Evolutionary conservation across 2,329 filamentous ascomycete species (phyloP).

Genomic region (Akanthomyces uredinophilus): DNA sequence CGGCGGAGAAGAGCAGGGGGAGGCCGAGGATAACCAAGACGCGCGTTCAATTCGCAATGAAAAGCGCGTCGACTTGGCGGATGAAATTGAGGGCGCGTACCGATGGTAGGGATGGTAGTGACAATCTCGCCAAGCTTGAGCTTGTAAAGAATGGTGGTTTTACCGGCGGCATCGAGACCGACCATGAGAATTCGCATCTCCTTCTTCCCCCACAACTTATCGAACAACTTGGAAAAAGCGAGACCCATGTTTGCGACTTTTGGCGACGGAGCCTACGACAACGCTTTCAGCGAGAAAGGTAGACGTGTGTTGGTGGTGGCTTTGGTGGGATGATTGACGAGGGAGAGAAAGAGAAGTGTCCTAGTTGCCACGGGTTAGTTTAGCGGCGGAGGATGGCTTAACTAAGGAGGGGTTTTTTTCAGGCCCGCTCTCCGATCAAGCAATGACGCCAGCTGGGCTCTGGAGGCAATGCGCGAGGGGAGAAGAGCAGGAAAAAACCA

Average conservation of each 20-base stretch:
- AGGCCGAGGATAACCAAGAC: not conserved
- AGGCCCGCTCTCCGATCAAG: constrained; percentile 15
- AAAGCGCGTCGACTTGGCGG: not conserved
- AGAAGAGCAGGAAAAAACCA: not conserved
- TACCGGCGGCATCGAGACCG: constrained; percentile 97
- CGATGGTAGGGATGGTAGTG: constrained; percentile 98
- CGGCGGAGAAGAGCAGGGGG: not conserved
- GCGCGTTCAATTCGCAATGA: not conserved
- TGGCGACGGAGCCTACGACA: constrained; percentile 28
- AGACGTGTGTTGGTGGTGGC: constrained; percentile 23
- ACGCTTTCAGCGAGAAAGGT: constrained; percentile 11
- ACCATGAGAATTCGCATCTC: constrained; percentile 99
- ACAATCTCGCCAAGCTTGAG: constrained; percentile 99
- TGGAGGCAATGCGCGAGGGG: constrained; percentile 3
- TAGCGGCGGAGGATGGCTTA: constrained; percentile 17
- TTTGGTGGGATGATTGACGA: constrained; percentile 21
- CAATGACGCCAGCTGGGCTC: constrained; percentile 12
- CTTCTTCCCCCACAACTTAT: constrained; percentile 98
- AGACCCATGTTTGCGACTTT: constrained; percentile 84
- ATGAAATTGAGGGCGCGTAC: constrained; percentile 45
- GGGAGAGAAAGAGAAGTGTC: constrained; percentile 23
- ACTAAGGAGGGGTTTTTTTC: constrained; percentile 17
- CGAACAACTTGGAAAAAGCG: constrained; percentile 93
- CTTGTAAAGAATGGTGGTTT: constrained; percentile 99
- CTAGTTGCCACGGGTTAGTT: constrained; percentile 28